Evolutionary conservation across 176 grass and related monocot genomes (phyloP), one percentile per base, ranked within the genome.

Genomic region (Luzula sylvatica): DNA sequence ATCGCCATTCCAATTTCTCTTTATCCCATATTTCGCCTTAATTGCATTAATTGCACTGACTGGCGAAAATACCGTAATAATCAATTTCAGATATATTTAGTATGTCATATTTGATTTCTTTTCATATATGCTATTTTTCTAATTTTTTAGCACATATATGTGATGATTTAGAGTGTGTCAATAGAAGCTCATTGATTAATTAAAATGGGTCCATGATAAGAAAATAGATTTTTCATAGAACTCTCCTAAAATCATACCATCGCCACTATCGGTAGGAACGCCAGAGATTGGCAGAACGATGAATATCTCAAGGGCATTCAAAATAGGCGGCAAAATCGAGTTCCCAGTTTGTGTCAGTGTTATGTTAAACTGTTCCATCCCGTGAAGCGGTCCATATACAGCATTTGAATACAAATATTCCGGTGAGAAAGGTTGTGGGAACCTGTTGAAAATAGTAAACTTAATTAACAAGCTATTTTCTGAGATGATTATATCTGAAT

Each of bases 1-100:
- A 13, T 88, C 84, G 20, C 79, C 84, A 67, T 55, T 48, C 75
- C 84, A 88, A 21, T 65, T 79, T 52, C 46, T 79, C 41, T 56
- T 43, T 8, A 78, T 12, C 15, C 66, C 14, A 39, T 90, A 90
- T 7, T 53, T 50, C 5, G 7, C 57, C 69, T 71, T 80, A 41
- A 84, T 74, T 20, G 32, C 53, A 69, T 15, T 64, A 3, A 90
- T 80, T n/a, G 80, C 80, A 71, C 69, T 63, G n/a, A 45, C 86
- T 90, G 68, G 16, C 23, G 13, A 58, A 19, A 61, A 78, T 15
- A 35, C 5, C 30, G 30, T 7, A n/a, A n/a, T n/a, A n/a, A n/a
- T n/a, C n/a, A n/a, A n/a, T n/a, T n/a, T n/a, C n/a, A n/a, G n/a
- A n/a, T n/a, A n/a, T n/a, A n/a, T n/a, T n/a, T n/a, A n/a, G n/a